A percentile compares a stretch with the other conserved stretches of the same genome.
These are phyloP conservation scores for Harringtonia aguacate DNA, from an alignment of 2,329 filamentous ascomycete species.

Conservation along the genomic window DNA sequence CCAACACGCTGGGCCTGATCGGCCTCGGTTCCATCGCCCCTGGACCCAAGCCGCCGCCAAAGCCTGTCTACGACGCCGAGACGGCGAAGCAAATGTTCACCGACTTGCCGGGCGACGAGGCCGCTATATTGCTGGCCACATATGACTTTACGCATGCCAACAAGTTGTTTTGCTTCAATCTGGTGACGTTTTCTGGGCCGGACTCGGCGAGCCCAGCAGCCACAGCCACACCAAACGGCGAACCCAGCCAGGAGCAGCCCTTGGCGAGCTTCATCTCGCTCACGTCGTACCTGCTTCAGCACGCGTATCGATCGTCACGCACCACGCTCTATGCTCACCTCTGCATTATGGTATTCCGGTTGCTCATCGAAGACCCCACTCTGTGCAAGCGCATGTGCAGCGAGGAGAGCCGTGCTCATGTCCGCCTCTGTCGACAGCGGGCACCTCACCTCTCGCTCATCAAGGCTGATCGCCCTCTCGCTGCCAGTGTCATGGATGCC, in stretches of 20 bases:
- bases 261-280: slow-evolving; percentile 78
- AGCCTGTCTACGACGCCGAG: slow-evolving; percentile 58
- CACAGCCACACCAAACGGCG: neutral
- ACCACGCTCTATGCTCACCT: slow-evolving; percentile 76
- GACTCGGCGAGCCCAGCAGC: neutral
- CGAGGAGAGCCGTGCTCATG: slow-evolving; percentile 40
- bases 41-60: slow-evolving; percentile 53
- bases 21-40: slow-evolving; percentile 50
- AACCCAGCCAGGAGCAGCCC: slow-evolving; percentile 46
- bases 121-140: slow-evolving; percentile 69
- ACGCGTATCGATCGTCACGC: slow-evolving; percentile 74
- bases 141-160: slow-evolving; percentile 95
- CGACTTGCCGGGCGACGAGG: slow-evolving; percentile 67
- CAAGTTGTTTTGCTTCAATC: slow-evolving; percentile 83
- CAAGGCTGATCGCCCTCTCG: slow-evolving; percentile 60
- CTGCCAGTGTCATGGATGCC: slow-evolving; percentile 69
- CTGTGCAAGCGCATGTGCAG: slow-evolving; percentile 78
- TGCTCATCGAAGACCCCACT: slow-evolving; percentile 75
- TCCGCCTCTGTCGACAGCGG: slow-evolving; percentile 82
- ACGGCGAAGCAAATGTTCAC: slow-evolving; percentile 74
- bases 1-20: slow-evolving; percentile 71
- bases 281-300: slow-evolving; percentile 85
- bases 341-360: slow-evolving; percentile 72
- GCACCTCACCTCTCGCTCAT: slow-evolving; percentile 74
- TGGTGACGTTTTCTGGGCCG: slow-evolving; percentile 51